Conservation (phyloP, 2,329 filamentous ascomycete genomes). For the Cladorrhinum sp. region DNA sequence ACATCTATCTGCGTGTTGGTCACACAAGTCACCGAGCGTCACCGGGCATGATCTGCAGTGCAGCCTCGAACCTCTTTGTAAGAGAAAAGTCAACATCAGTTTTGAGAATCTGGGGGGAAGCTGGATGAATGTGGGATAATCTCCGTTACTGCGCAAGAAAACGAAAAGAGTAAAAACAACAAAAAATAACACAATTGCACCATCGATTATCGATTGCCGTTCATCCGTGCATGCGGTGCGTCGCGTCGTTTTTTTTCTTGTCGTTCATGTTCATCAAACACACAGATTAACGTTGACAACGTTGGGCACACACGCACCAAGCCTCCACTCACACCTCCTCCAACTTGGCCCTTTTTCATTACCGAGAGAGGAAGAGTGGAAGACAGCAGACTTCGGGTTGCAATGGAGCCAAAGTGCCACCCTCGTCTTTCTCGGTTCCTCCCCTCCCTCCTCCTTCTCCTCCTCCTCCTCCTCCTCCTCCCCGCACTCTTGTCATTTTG, state of each 20-base stretch:
- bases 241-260: neutral
- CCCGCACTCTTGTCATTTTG: neutral
- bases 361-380: slow-evolving; percentile 2
- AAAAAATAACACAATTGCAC: too few relatives aligned
- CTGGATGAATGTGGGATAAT: too few relatives aligned
- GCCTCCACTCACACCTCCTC: slow-evolving; percentile 18
- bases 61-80: too few relatives aligned
- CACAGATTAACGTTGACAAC: neutral
- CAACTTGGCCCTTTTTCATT: neutral
- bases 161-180: neutral
- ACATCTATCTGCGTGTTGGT: neutral
- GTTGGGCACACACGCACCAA: slow-evolving; percentile 23
- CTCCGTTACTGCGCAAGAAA: neutral
- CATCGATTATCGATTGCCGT: slow-evolving; percentile 1
- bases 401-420: slow-evolving; percentile 10
- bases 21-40: neutral
- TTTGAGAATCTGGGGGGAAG: too few relatives aligned
- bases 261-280: neutral
- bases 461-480: too few relatives aligned
- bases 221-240: slow-evolving; percentile 1
- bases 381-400: slow-evolving; percentile 16
- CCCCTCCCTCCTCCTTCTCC: too few relatives aligned
- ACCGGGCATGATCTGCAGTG: neutral
- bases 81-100: too few relatives aligned
- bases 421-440: neutral